Evolutionary conservation across 2,329 filamentous ascomycete species (phyloP).

Genomic region (Tolypocladium pustulatum): DNA sequence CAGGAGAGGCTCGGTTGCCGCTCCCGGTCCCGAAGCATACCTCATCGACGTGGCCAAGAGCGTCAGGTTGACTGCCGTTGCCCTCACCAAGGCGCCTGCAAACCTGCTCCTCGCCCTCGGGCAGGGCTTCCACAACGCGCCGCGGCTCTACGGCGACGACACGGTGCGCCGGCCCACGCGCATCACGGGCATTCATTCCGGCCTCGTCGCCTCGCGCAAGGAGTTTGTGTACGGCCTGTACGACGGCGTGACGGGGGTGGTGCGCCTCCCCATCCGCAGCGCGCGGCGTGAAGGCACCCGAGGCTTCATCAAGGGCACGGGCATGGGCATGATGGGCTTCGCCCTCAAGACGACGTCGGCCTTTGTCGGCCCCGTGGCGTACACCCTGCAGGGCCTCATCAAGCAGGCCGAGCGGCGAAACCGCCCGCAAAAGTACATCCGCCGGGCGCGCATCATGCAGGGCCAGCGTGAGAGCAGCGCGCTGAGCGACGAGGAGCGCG

Average conservation of each 20-base stretch:
- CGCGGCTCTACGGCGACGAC: slow-evolving; percentile 58
- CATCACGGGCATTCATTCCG: slow-evolving; percentile 55
- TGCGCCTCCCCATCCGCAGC: slow-evolving; percentile 47
- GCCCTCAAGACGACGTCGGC: slow-evolving; percentile 56
- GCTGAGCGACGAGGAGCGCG: slow-evolving; percentile 23
- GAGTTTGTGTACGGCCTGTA: slow-evolving; percentile 55
- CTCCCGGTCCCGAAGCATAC: slow-evolving; percentile 21
- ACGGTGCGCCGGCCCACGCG: slow-evolving; percentile 54
- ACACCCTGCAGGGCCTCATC: slow-evolving; percentile 52
- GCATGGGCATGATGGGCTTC: slow-evolving; percentile 53
- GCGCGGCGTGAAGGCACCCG: slow-evolving; percentile 40
- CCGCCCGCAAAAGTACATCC: slow-evolving; percentile 42
- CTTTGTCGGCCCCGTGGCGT: slow-evolving; percentile 48
- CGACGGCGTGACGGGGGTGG: slow-evolving; percentile 53
- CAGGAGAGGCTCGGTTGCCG: slow-evolving; percentile 3
- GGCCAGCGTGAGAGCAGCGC: slow-evolving; percentile 35
- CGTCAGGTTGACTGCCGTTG: slow-evolving; percentile 36
- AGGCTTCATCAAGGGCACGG: slow-evolving; percentile 42
- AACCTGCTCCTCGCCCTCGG: slow-evolving; percentile 51
- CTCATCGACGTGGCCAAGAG: slow-evolving; percentile 41
- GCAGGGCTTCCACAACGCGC: slow-evolving; percentile 62
- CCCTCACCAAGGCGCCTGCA: slow-evolving; percentile 47
- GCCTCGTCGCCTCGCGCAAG: slow-evolving; percentile 47
- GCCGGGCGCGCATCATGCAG: slow-evolving; percentile 48
- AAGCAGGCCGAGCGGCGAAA: slow-evolving; percentile 46